phyloP scores from a whole-genome alignment of 371 early-diverging fungal genomes.

The Nematocida minor region DNA sequence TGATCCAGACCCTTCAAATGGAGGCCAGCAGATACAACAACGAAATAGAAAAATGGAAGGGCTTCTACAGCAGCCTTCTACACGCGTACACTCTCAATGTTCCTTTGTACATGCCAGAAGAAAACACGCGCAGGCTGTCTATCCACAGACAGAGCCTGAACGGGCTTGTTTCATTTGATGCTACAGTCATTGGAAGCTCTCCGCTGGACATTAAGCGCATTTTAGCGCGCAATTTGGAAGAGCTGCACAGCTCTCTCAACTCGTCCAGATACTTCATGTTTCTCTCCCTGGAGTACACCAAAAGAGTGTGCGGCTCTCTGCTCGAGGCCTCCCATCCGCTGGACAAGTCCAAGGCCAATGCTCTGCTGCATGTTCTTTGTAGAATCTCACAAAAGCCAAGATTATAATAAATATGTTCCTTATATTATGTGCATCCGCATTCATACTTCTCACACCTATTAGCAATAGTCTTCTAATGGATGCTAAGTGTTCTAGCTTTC shows the following conservation, averaged over 20 bases:
- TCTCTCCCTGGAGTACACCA: constrained; percentile 38
- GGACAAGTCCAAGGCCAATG: constrained; percentile 33
- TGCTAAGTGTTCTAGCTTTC: too few relatives aligned
- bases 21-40: not conserved
- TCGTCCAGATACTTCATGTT: constrained; percentile 41
- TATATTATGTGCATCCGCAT: not conserved
- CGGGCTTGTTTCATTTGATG: constrained; percentile 39
- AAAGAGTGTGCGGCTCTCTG: constrained; percentile 30
- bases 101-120: constrained; percentile 3
- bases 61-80: not conserved
- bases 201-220: not conserved
- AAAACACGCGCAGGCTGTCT: not conserved
- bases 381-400: not conserved
- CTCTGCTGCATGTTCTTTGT: constrained; percentile 43
- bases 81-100: not conserved
- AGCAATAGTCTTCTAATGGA: too few relatives aligned
- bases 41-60: constrained; percentile 49
- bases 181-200: not conserved
- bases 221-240: constrained; percentile 3
- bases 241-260: constrained; percentile 17
- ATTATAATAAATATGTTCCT: constrained; percentile 23
- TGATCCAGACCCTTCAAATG: not conserved
- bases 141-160: not conserved
- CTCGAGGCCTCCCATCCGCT: constrained; percentile 28
- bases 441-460: too few relatives aligned